A percentile compares a stretch with the other conserved stretches of the same genome.
Conservation (phyloP, 805 yeast species). For the Hanseniaspora vineae region DNA sequence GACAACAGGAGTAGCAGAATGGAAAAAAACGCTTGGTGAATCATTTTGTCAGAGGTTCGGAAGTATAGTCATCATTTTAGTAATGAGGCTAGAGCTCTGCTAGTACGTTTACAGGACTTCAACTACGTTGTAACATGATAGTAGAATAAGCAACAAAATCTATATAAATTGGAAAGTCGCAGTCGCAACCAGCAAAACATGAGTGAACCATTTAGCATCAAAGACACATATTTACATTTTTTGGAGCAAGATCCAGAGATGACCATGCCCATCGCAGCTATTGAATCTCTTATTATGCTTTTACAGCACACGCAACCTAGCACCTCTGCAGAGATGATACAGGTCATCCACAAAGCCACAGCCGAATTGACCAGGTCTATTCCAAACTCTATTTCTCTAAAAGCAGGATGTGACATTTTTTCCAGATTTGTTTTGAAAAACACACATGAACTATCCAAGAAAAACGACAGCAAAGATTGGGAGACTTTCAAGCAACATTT, state of each 20-base stretch:
- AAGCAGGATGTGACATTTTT: constrained; percentile 96
- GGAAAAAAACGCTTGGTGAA: no score
- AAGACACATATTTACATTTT: constrained; percentile 64
- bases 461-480: constrained; percentile 61
- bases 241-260: constrained; percentile 86
- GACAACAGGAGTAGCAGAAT: no score
- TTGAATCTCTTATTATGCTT: constrained; percentile 82
- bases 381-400: constrained; percentile 80
- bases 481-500: constrained; percentile 80
- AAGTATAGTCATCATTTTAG: no score
- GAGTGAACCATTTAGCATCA: constrained; percentile 51
- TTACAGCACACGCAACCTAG: constrained; percentile 74
- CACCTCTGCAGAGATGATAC: constrained; percentile 87
- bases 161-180: no score
- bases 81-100: no score
- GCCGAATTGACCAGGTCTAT: constrained; percentile 62
- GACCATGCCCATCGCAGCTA: constrained; percentile 99
- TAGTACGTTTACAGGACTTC: no score
- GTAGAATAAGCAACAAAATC: no score
- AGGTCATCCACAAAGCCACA: constrained; percentile 64
- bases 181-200: not conserved
- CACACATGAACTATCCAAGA: constrained; percentile 39
- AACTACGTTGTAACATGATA: no score
- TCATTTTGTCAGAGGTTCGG: no score
- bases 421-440: constrained; percentile 87